Conservation (phyloP, 192 early-diverging fungal genomes). For the Diversispora eburnea region DNA sequence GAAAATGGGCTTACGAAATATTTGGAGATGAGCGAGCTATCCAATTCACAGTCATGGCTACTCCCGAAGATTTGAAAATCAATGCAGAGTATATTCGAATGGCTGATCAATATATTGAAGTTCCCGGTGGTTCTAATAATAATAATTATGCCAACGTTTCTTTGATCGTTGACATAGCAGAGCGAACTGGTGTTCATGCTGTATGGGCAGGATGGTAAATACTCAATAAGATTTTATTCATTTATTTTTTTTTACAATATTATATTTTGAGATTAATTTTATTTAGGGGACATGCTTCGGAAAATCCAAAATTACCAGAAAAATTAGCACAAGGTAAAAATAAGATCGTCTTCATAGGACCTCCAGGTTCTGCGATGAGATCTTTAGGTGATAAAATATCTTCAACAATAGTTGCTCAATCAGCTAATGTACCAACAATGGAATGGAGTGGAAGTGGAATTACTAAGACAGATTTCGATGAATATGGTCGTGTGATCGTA, state of each 20-base stretch:
- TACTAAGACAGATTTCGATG: conserved; percentile 63
- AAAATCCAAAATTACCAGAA: conserved; percentile 95
- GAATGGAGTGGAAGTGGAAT: conserved; percentile 92
- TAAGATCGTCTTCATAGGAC: conserved; percentile 93
- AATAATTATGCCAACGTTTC: conserved; percentile 99
- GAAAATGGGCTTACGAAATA: conserved; percentile 97
- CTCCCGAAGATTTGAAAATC: conserved; percentile 93
- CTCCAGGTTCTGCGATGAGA: conserved; percentile 94
- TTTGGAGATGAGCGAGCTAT: conserved; percentile 97
- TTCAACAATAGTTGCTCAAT: conserved; percentile 98
- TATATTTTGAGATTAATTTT: not conserved
- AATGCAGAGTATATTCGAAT: conserved; percentile 99
- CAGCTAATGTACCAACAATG: conserved; percentile 94
- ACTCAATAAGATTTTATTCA: not conserved
- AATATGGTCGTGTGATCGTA: conserved; percentile 73
- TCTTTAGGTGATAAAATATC: conserved; percentile 99
- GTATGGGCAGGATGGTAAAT: conserved; percentile 94
- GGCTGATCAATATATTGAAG: conserved; percentile 98
- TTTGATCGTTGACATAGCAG: conserved; percentile 96
- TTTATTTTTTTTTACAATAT: not conserved
- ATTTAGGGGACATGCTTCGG: conserved; percentile 91
- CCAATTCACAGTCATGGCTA: conserved; percentile 96
- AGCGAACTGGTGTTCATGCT: conserved; percentile 90
- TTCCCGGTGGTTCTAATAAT: conserved; percentile 96
- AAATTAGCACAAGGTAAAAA: conserved; percentile 74